Conservation (phyloP, 169 alveolate genomes). For the Plasmodium knowlesi region DNA sequence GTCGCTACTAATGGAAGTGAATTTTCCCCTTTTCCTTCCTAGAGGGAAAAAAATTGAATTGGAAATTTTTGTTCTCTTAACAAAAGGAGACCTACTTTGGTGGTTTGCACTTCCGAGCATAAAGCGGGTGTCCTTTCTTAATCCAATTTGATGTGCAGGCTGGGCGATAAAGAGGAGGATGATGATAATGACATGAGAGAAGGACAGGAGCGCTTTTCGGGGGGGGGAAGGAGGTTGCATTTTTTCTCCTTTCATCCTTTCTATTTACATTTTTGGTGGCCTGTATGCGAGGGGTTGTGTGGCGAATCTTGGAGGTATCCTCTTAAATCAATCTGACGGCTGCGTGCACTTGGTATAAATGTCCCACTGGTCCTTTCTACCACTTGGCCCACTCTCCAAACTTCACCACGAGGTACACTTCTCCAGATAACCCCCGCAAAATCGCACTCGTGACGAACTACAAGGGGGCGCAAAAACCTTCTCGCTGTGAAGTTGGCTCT, state of each 20-base stretch:
- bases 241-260: slow-evolving; percentile 94
- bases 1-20: background rate
- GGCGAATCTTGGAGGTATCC: background rate
- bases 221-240: slow-evolving; percentile 85
- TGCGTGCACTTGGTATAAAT: background rate
- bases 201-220: slow-evolving; percentile 4
- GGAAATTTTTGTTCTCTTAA: background rate
- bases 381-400: background rate
- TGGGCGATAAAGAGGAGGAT: background rate
- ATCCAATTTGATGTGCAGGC: background rate
- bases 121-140: background rate
- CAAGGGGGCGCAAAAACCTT: background rate
- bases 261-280: slow-evolving; percentile 83
- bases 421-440: background rate
- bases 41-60: background rate
- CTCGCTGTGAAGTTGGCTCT: background rate
- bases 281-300: background rate
- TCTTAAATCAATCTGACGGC: background rate
- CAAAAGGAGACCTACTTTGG: background rate
- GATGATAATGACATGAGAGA: background rate
- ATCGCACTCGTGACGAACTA: background rate
- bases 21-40: slow-evolving; percentile 2
- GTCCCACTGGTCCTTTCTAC: too few species aligned
- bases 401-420: background rate
- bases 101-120: background rate